A percentile compares a stretch with the other conserved stretches of the same genome.
phyloP scores from a whole-genome alignment of 2,329 filamentous ascomycete genomes.

The Alternaria arborescens region DNA sequence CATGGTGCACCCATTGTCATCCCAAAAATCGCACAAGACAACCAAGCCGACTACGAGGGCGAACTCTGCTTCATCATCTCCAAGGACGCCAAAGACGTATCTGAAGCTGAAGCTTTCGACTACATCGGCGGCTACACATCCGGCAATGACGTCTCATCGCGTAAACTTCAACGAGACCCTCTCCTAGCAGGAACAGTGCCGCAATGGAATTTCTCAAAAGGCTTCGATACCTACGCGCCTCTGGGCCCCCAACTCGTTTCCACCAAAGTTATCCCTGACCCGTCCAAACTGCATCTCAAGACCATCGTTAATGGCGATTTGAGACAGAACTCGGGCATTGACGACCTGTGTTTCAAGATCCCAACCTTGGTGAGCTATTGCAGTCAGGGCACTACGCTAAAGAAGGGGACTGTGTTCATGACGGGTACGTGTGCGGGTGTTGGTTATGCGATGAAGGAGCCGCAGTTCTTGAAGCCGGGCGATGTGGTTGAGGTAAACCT shows the following conservation, averaged over 20 bases:
- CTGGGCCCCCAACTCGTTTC: conserved; percentile 61
- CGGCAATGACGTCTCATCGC: conserved; percentile 65
- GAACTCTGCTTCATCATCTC: conserved; percentile 60
- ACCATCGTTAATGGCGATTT: conserved; percentile 60
- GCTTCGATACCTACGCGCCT: conserved; percentile 65
- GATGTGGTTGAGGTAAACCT: conserved; percentile 47
- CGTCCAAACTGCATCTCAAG: conserved; percentile 53
- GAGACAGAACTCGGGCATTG: conserved; percentile 59
- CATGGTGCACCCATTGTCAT: conserved; percentile 56
- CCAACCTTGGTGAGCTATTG: conserved; percentile 58
- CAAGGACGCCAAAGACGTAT: conserved; percentile 61
- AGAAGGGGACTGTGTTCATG: conserved; percentile 61
- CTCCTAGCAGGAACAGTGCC: conserved; percentile 61
- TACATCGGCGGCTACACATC: conserved; percentile 64
- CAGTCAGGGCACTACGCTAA: conserved; percentile 56
- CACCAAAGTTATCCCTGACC: conserved; percentile 54
- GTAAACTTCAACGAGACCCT: conserved; percentile 63
- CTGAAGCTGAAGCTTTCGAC: conserved; percentile 54
- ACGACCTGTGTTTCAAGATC: conserved; percentile 59
- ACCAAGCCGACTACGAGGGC: conserved; percentile 55
- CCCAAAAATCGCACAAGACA: conserved; percentile 60
- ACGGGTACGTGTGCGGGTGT: conserved; percentile 56
- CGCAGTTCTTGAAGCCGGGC: conserved; percentile 48
- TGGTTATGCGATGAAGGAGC: conserved; percentile 54
- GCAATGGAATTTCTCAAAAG: conserved; percentile 66